phyloP scores from a whole-genome alignment of 441 rosid genomes.

The Populus hybrid region DNA sequence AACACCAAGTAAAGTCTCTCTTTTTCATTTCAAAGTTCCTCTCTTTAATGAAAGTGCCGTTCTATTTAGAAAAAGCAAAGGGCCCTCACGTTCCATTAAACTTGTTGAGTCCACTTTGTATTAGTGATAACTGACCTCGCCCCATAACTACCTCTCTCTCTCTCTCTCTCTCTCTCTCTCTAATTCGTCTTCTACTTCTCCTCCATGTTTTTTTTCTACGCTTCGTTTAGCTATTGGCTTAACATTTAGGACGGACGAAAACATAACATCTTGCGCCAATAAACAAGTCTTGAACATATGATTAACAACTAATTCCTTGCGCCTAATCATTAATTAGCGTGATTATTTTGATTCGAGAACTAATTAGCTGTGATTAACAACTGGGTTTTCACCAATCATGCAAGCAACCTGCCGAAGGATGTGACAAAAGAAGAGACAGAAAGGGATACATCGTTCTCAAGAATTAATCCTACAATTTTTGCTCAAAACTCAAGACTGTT shows the following conservation, averaged over 20 bases:
- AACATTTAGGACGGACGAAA: conserved; percentile 13
- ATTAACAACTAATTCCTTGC: not conserved
- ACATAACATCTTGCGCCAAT: not conserved
- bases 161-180: not conserved
- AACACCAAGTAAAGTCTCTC: conserved; percentile 24
- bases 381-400: conserved; percentile 7
- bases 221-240: conserved; percentile 21
- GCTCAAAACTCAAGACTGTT: not conserved
- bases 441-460: not conserved
- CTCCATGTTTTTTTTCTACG: conserved; percentile 25
- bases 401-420: conserved; percentile 9
- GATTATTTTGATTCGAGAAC: conserved; percentile 9
- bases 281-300: not conserved
- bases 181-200: conserved; percentile 21
- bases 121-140: conserved; percentile 38
- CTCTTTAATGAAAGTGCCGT: not conserved
- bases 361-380: not conserved
- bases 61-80: conserved; percentile 24
- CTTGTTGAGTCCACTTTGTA: conserved; percentile 11
- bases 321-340: conserved; percentile 24
- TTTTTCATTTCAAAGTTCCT: not conserved
- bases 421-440: conserved; percentile 28
- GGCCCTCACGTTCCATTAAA: conserved; percentile 14
- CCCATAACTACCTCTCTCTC: conserved; percentile 9
- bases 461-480: not conserved